Evolutionary conservation across 192 early-diverging fungal genomes (phyloP), one percentile per base, ranked within the genome.

Genomic region (Obelidium mucronatum): DNA sequence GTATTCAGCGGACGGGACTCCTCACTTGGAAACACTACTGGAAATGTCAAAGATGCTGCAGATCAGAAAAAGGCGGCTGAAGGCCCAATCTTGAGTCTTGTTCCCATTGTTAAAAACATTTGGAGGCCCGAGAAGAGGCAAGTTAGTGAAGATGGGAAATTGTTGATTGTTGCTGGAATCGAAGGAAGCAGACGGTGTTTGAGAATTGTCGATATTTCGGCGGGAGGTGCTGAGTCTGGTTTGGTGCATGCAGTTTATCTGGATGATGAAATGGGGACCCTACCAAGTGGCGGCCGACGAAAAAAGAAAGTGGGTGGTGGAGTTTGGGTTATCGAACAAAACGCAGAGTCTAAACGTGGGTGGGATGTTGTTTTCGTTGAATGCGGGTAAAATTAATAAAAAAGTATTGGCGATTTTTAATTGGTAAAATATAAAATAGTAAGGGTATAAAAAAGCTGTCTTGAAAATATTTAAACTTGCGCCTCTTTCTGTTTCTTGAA

Each of bases 261-360:
- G 2, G 72, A 74, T 24, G 72, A 74, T 63, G 72, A 62, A n/a
- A 62, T 33, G 26, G 59, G 42, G 13, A 24, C 40, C 11, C 42
- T 67, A 13, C 11, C 44, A 15, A 4, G 13, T n/a, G 30, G 13
- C 24, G 54, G 54, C 2, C 70, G 37, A 24, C 11, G n/a, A 17
- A 54, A 31, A 34, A 74, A 74, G 72, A 60, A 63, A 24, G 60
- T 74, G 2, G 72, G 72, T 40, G 72, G 72, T 48, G 72, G 72
- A 13, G 72, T 74, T 60, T 74, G 55, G 55, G 52, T 74, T 1
- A 40, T 74, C 13, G 59, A 62, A 63, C 22, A 11, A 30, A 44
- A 68, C 39, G 33, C n/a, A n/a, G 62, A 64, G 3, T 19, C 31
- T 1, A 31, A 54, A 26, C 17, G 11, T 4, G 54, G 11, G 11